Base-by-base conservation (phyloP, 2,329 filamentous ascomycete genomes). In the Paecilomyces niveus region DNA sequence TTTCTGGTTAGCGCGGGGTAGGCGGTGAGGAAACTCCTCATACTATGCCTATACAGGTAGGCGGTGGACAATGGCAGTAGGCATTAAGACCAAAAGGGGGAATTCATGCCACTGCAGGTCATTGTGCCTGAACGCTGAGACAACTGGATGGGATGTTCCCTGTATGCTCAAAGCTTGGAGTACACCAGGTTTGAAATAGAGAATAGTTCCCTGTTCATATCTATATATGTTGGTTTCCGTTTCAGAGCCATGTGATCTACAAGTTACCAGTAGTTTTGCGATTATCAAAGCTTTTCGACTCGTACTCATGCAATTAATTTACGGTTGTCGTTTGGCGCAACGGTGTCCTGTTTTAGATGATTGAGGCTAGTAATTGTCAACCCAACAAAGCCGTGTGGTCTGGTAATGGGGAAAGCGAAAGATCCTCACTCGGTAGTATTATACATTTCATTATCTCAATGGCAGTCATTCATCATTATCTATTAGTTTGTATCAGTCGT, bases 1-100 rank as follows among this genome's bases (percentile, higher is more conserved):
- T 33, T 61, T 64, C 29, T 7, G 63, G 65, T 56, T 68, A 68
- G 66, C 66, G 66, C 66, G 65, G 66, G 66, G 66, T 62, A 60
- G 60, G 66, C 66, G 66, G 66, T 68, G 60, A 63, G 53, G 21
- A 21, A 18, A 21, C n/a, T 45, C n/a, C 39, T n/a, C 39, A 45
- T 18, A 45, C 15, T 45, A 6, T 45, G 15, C 15, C 15, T n/a
- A 2, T 6, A 21, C 7, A 18, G 39, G 39, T 9, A 45, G 39
- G 39, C 39, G 39, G 39, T 45, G 39, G 39, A 7, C 3, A 8
- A 21, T n/a, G 39, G 39, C 39, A 45, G 18, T 45, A 45, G 39
- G 21, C 39, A 45, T n/a, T 8, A 6, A 45, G 3, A 2, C 15
- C 39, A 18, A 45, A 45, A 45, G 15, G n/a, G 39, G 15, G 1